phyloP scores from a whole-genome alignment of 2,329 filamentous ascomycete species.

The Fusarium vanettenii region DNA sequence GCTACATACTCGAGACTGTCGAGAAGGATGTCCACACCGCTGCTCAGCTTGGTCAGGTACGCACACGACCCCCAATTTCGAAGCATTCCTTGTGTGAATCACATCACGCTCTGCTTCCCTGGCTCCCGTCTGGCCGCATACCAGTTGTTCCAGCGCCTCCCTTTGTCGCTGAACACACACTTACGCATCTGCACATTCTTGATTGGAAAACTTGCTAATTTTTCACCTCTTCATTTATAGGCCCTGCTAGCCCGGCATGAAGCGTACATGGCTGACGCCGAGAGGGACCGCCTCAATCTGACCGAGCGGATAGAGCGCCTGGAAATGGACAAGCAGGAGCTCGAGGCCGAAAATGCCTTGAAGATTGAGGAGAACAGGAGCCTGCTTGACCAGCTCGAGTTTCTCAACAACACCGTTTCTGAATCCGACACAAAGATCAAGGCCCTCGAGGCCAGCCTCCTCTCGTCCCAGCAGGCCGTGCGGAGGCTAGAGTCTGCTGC shows the following conservation, averaged over 20 bases:
- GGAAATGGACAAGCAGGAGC: slow-evolving; percentile 77
- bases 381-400: slow-evolving; percentile 86
- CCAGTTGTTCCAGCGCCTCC: slow-evolving; percentile 19
- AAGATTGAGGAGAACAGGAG: slow-evolving; percentile 85
- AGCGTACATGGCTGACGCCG: slow-evolving; percentile 91
- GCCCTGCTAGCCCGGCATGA: slow-evolving; percentile 92
- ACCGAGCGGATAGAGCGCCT: slow-evolving; percentile 78
- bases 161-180: slow-evolving; percentile 7
- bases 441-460: slow-evolving; percentile 79
- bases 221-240: slow-evolving; percentile 71
- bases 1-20: slow-evolving; percentile 79
- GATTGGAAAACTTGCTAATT: slow-evolving; percentile 67
- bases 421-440: slow-evolving; percentile 86
- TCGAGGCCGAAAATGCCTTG: slow-evolving; percentile 81
- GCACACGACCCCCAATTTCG: slow-evolving; percentile 55
- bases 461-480: slow-evolving; percentile 81
- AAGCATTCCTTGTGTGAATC: slow-evolving; percentile 38
- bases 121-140: slow-evolving; percentile 35
- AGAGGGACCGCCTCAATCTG: slow-evolving; percentile 83
- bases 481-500: slow-evolving; percentile 80
- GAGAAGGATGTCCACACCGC: slow-evolving; percentile 91
- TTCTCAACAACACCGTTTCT: slow-evolving; percentile 80
- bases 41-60: slow-evolving; percentile 90
- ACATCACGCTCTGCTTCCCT: neutral
- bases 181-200: slow-evolving; percentile 20